Evolutionary conservation across 1,284 basidiomycete species (phyloP).

Genomic region (Cystobasidium sp.): DNA sequence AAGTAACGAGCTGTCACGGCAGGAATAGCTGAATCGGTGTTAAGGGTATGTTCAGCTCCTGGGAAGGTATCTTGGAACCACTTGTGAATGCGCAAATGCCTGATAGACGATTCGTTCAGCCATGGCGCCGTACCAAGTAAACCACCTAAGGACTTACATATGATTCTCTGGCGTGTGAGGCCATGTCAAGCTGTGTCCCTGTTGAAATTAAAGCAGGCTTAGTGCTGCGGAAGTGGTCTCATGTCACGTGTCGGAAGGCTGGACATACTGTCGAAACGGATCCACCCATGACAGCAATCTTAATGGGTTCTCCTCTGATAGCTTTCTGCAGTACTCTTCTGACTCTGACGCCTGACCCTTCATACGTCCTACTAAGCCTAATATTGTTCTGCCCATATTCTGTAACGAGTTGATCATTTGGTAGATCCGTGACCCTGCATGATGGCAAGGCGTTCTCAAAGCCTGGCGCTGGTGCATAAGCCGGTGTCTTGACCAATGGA

Average conservation of each 20-base stretch:
- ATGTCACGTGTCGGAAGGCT: not conserved
- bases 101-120: not conserved
- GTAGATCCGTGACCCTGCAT: constrained; percentile 41
- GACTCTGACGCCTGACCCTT: constrained; percentile 48
- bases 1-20: constrained; percentile 41
- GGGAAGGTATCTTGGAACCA: constrained; percentile 45
- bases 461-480: constrained; percentile 20
- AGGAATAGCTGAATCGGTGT: constrained; percentile 37
- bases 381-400: constrained; percentile 50
- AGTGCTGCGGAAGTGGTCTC: not conserved
- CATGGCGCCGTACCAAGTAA: not conserved
- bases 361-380: constrained; percentile 47
- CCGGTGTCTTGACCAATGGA: constrained; percentile 6
- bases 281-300: constrained; percentile 48
- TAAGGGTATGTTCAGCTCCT: constrained; percentile 24
- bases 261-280: constrained; percentile 37
- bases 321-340: constrained; percentile 48
- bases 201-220: not conserved
- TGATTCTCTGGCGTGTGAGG: constrained; percentile 36
- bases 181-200: constrained; percentile 39
- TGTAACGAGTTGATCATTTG: constrained; percentile 43
- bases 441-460: constrained; percentile 30
- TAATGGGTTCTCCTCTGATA: constrained; percentile 47
- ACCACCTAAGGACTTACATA: constrained; percentile 22
- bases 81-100: constrained; percentile 27